phyloP scores from a whole-genome alignment of 129 eudicot species.

The Centaurea solstitialis region DNA sequence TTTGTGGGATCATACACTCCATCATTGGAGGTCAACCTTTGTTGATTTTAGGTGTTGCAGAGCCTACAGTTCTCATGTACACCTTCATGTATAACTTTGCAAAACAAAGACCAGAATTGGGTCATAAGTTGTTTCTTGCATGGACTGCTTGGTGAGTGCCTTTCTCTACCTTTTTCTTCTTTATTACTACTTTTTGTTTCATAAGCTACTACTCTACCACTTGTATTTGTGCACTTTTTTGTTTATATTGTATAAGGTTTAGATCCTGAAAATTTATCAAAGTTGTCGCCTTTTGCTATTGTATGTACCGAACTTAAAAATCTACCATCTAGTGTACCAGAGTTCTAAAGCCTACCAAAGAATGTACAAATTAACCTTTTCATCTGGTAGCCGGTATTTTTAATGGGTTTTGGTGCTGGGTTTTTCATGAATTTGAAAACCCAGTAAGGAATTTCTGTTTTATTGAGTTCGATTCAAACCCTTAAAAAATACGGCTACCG shows the following conservation, averaged over 20 bases:
- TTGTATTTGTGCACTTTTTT: neutral
- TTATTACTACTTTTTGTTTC: neutral
- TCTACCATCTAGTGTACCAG: too few relatives aligned
- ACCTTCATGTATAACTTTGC: conserved; percentile 96
- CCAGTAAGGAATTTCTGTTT: too few relatives aligned
- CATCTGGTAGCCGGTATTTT: too few relatives aligned
- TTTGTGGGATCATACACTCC: conserved; percentile 95
- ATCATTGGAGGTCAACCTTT: conserved; percentile 96
- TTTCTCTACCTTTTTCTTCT: neutral
- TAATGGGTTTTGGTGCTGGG: too few relatives aligned
- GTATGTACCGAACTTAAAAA: too few relatives aligned
- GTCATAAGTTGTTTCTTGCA: conserved; percentile 84
- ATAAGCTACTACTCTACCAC: neutral
- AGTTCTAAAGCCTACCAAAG: too few relatives aligned
- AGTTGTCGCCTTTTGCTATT: too few relatives aligned
- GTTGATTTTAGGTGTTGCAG: conserved; percentile 94
- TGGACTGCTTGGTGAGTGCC: conserved; percentile 93
- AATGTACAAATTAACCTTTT: too few relatives aligned
- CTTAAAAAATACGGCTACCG: too few relatives aligned
- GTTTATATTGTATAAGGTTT: neutral
- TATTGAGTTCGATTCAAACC: too few relatives aligned
- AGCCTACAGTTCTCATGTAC: conserved; percentile 98
- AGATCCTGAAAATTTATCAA: too few relatives aligned
- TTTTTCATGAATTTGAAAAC: too few relatives aligned
- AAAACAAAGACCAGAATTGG: conserved; percentile 87